phyloP scores from a whole-genome alignment of 805 yeast species.

The Ogataea allantospora region DNA sequence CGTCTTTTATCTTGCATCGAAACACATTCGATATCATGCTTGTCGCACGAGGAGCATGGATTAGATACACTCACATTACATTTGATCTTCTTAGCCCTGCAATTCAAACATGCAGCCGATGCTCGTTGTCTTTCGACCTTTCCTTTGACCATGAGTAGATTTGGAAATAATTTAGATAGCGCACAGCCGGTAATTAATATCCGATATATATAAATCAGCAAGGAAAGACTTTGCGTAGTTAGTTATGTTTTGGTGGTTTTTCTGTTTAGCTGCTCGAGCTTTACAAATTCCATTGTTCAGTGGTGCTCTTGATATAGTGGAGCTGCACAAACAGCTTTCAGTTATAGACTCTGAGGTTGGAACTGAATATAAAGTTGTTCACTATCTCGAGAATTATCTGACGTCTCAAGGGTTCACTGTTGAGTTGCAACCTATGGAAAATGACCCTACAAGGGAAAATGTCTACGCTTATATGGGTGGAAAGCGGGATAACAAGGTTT shows the following conservation, averaged over 20 bases:
- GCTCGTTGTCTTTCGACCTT: slow-evolving; percentile 10
- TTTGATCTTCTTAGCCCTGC: slow-evolving; percentile 23
- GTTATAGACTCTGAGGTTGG: slow-evolving; percentile 12
- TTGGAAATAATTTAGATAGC: slow-evolving; percentile 4
- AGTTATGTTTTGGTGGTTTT: slow-evolving; percentile 1
- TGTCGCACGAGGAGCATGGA: slow-evolving; percentile 25
- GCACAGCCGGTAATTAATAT: slow-evolving; percentile 1
- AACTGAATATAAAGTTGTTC: slow-evolving; percentile 7
- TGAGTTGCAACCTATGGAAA: slow-evolving; percentile 10
- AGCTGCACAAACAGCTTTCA: slow-evolving; percentile 8
- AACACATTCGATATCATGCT: slow-evolving; percentile 12
- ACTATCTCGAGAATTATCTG: slow-evolving; percentile 4
- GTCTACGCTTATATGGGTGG: slow-evolving; percentile 51
- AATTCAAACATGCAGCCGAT: slow-evolving; percentile 20
- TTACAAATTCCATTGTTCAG: background rate
- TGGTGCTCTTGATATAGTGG: slow-evolving; percentile 1
- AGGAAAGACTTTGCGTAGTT: too few species aligned
- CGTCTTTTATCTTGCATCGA: slow-evolving; percentile 17
- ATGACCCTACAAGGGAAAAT: slow-evolving; percentile 36
- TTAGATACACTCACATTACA: slow-evolving; percentile 14
- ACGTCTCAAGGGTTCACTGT: slow-evolving; percentile 11
- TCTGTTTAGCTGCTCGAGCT: background rate
- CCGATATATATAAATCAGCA: slow-evolving; percentile 1
- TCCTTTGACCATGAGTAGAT: background rate
- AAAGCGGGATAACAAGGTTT: slow-evolving; percentile 43